Base-by-base conservation (phyloP, 148 eudicot genomes). In the Mesembryanthemum crystallinum region DNA sequence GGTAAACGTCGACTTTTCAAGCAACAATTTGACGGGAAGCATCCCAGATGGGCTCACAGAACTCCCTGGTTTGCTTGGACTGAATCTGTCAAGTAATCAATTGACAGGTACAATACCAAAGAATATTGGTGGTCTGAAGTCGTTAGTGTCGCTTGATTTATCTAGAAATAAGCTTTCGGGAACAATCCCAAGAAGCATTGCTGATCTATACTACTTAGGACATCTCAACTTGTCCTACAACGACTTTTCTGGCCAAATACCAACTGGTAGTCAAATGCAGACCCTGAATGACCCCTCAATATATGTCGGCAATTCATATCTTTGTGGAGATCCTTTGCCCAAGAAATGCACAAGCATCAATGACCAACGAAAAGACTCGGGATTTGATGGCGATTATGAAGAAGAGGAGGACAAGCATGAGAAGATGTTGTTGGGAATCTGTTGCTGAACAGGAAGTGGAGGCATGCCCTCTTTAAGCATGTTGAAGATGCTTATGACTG, bases 211-310 rank as follows among this genome's bases (percentile, higher is more conserved):
- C 27, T 18, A 55, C 5, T 60, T 75, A 5, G 14, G 20, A 14
- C 1, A 35, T 42, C 54, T 78, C 35, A 69, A 82, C 78, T 49
- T 82, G 57, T 82, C 85, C 7, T 64, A 69, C 49, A 82, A 82
- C 30, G 58, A 78, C 45, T 47, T 78, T 28, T 52, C 69, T 0
- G 79, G 79, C 11, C 71, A n/a, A 66, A 78, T 78, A 9, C 85
- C 85, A 37, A 64, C 79, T 35, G 79, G 82, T 0, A 45, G 21
- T 8, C 79, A 78, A 20, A 20, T 78, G 4, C 76, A 78, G 55
- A 65, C 69, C 33, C 73, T 78, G 0, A 12, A 30, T 24, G 74
- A 78, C 60, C 58, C 79, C 20, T 82, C 73, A 5, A 51, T 35
- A 0, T 79, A 72, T 14, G 47, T 10, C 8, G 74, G 77, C 24